Conservation (phyloP, 148 eudicot species). For the Diospyros kaki region DNA sequence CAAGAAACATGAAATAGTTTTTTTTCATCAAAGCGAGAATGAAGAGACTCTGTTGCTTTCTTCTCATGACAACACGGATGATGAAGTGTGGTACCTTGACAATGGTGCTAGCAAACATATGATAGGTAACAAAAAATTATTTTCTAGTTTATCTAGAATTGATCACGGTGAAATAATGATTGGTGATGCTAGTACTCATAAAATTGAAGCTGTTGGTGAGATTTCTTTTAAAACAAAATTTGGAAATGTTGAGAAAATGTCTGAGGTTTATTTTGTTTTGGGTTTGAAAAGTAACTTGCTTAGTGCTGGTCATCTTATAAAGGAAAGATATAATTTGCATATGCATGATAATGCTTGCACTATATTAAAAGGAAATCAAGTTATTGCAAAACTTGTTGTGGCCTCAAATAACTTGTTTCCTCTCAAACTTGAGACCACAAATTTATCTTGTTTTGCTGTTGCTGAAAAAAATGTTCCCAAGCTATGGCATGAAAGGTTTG, state of each 20-base stretch:
- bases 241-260: not conserved
- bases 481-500: too few relatives aligned
- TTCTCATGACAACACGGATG: too few relatives aligned
- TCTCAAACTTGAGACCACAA: too few relatives aligned
- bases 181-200: not conserved
- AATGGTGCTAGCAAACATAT: not conserved
- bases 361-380: not conserved
- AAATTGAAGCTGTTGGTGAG: not conserved
- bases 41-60: not conserved
- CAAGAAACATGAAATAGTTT: not conserved
- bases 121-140: not conserved
- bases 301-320: not conserved
- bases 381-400: not conserved
- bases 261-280: not conserved
- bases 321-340: not conserved
- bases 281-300: not conserved
- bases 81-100: too few relatives aligned
- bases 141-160: not conserved
- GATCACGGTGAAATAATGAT: not conserved
- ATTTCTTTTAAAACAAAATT: not conserved
- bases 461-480: too few relatives aligned
- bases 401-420: too few relatives aligned
- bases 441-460: too few relatives aligned
- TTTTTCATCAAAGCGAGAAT: not conserved
- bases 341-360: not conserved